A percentile compares a stretch with the other conserved stretches of the same genome.
Evolutionary conservation across 345 rosid genomes (phyloP).

Genomic region (Eucalyptus pauciflora): DNA sequence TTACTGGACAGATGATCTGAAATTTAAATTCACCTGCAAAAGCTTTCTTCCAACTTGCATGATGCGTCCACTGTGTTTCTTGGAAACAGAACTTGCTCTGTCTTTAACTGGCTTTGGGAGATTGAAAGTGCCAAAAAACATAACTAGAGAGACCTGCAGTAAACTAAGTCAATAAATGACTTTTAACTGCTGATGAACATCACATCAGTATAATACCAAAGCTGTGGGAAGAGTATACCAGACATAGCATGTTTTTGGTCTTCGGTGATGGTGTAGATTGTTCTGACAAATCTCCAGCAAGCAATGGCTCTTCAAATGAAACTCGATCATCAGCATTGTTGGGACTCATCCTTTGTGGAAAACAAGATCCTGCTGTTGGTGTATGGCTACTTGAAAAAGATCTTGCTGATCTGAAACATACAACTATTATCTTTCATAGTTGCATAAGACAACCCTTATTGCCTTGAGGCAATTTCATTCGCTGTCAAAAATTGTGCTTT

Average conservation of each 20-base stretch:
- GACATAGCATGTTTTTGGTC: slow-evolving; percentile 50
- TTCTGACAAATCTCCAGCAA: slow-evolving; percentile 12
- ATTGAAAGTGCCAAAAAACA: slow-evolving; percentile 42
- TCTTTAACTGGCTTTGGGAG: slow-evolving; percentile 11
- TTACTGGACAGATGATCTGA: not conserved
- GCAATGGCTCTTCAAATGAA: slow-evolving; percentile 58
- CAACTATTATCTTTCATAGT: not conserved
- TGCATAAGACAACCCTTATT: not conserved
- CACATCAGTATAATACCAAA: not conserved
- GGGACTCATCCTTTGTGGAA: slow-evolving; percentile 42
- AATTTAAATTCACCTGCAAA: slow-evolving; percentile 36
- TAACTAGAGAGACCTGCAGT: slow-evolving; percentile 39
- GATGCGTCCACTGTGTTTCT: slow-evolving; percentile 26
- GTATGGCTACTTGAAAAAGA: slow-evolving; percentile 69
- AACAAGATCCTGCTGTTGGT: slow-evolving; percentile 50
- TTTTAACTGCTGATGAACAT: not conserved
- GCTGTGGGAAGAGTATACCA: slow-evolving; percentile 27
- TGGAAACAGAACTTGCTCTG: slow-evolving; percentile 1
- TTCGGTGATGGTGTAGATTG: slow-evolving; percentile 25
- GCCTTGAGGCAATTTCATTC: not conserved
- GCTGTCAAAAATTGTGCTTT: not conserved
- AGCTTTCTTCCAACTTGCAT: slow-evolving; percentile 44
- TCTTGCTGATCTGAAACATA: slow-evolving; percentile 60
- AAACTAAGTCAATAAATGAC: not conserved
- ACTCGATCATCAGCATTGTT: slow-evolving; percentile 9